Conservation (phyloP, 2,329 filamentous ascomycete species). For the Ophiosphaerella narmari region DNA sequence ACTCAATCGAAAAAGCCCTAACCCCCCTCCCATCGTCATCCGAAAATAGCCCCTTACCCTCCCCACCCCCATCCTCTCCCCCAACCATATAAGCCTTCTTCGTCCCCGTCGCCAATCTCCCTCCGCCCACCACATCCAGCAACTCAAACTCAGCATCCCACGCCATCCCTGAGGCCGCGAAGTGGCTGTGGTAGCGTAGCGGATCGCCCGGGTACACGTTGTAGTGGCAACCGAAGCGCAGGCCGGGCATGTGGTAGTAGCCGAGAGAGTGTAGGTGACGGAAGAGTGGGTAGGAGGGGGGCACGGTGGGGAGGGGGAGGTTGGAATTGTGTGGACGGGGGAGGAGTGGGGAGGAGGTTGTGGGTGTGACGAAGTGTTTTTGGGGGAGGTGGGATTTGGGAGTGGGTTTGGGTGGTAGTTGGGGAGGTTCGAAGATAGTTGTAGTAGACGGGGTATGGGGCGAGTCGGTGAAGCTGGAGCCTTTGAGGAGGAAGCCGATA, state of each 20-base stretch:
- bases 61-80: constrained; percentile 54
- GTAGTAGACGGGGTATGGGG: constrained; percentile 2
- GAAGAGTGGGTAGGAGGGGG: constrained; percentile 71
- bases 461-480: constrained; percentile 21
- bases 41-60: constrained; percentile 7
- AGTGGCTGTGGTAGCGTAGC: constrained; percentile 93
- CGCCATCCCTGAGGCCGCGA: constrained; percentile 79
- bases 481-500: constrained; percentile 33
- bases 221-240: constrained; percentile 93
- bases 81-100: constrained; percentile 95
- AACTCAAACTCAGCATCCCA: constrained; percentile 88
- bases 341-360: constrained; percentile 50
- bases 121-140: constrained; percentile 83
- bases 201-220: constrained; percentile 95
- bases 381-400: constrained; percentile 22
- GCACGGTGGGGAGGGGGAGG: constrained; percentile 41
- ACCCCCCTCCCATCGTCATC: constrained; percentile 51
- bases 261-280: constrained; percentile 76
- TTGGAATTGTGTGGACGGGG: constrained; percentile 17
- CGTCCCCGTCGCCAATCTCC: constrained; percentile 86
- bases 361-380: constrained; percentile 50
- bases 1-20: constrained; percentile 84
- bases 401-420: constrained; percentile 2
- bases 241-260: constrained; percentile 87
- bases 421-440: constrained; percentile 34